Percentiles rank a stretch among this genome's conserved stretches.
These are phyloP conservation scores for Microdochium bolleyi DNA, from an alignment of 2,329 filamentous ascomycete species.

Conservation along the genomic window DNA sequence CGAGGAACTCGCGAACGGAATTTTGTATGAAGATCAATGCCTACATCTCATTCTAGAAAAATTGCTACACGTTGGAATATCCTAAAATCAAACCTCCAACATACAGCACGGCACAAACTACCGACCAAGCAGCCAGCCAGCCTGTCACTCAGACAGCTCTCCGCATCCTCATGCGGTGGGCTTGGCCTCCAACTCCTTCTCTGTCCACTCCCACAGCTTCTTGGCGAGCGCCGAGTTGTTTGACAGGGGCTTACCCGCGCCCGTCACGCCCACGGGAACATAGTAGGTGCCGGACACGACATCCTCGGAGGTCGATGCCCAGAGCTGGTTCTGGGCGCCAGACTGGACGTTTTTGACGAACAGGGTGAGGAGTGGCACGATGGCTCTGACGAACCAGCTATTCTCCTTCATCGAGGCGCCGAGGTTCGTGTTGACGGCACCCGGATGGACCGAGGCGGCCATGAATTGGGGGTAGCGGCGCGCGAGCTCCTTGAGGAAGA, in stretches of 20 bases:
- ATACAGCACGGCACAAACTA: no score
- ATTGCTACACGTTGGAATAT: no score
- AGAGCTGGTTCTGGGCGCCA: conserved; percentile 32
- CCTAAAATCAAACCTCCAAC: no score
- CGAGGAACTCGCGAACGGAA: no score
- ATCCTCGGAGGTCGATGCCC: conserved; percentile 27
- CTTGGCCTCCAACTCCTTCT: neutral
- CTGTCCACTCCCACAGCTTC: neutral
- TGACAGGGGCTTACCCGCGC: neutral
- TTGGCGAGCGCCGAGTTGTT: neutral
- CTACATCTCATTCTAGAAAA: no score
- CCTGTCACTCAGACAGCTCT: no score
- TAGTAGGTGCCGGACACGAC: conserved; percentile 24
- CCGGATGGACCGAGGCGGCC: conserved; percentile 7
- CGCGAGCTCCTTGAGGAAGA: conserved; percentile 31
- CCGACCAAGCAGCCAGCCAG: no score
- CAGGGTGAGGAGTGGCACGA: conserved; percentile 3
- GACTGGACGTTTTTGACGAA: neutral
- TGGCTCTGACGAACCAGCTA: conserved; percentile 1
- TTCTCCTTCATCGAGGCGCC: conserved; percentile 3
- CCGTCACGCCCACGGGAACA: conserved; percentile 20
- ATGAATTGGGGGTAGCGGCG: neutral
- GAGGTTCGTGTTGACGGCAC: conserved; percentile 7
- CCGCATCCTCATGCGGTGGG: no score
- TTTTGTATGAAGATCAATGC: no score